phyloP scores from a whole-genome alignment of 768 basidiomycete species.

The Cystofilobasidium ferigula region DNA sequence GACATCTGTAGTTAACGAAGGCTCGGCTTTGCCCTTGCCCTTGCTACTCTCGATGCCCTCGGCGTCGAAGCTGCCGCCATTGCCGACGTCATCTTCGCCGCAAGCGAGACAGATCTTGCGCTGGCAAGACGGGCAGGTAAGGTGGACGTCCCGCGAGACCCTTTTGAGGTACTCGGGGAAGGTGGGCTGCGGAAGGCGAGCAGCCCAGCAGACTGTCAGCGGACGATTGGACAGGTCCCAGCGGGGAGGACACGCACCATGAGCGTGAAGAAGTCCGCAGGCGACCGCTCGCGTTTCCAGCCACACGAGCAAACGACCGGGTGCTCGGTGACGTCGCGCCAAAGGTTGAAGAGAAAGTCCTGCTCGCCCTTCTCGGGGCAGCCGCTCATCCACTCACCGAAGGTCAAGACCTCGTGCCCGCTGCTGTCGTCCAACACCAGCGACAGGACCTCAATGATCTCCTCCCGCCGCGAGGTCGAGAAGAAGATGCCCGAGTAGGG shows the following conservation, averaged over 20 bases:
- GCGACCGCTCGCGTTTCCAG: neutral
- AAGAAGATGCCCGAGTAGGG: conserved; percentile 92
- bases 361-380: conserved; percentile 55
- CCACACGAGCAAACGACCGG: conserved; percentile 16
- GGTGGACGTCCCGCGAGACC: conserved; percentile 50
- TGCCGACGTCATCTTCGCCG: conserved; percentile 43
- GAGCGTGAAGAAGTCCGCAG: conserved; percentile 41
- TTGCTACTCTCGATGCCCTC: conserved; percentile 41
- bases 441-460: conserved; percentile 84
- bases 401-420: conserved; percentile 16
- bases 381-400: conserved; percentile 91
- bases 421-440: conserved; percentile 47
- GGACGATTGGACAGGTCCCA: too few relatives aligned
- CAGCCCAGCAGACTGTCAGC: too few relatives aligned
- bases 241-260: conserved; percentile 12
- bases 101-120: conserved; percentile 54
- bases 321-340: conserved; percentile 20
- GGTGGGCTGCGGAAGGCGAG: conserved; percentile 46
- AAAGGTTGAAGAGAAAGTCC: conserved; percentile 19
- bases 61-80: conserved; percentile 36
- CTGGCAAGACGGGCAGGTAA: conserved; percentile 54
- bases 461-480: conserved; percentile 83
- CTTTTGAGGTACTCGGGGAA: conserved; percentile 61
- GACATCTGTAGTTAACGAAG: too few relatives aligned
- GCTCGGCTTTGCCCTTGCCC: neutral